phyloP scores from a whole-genome alignment of 768 basidiomycete species.

The Leucocoprinus sp. region DNA sequence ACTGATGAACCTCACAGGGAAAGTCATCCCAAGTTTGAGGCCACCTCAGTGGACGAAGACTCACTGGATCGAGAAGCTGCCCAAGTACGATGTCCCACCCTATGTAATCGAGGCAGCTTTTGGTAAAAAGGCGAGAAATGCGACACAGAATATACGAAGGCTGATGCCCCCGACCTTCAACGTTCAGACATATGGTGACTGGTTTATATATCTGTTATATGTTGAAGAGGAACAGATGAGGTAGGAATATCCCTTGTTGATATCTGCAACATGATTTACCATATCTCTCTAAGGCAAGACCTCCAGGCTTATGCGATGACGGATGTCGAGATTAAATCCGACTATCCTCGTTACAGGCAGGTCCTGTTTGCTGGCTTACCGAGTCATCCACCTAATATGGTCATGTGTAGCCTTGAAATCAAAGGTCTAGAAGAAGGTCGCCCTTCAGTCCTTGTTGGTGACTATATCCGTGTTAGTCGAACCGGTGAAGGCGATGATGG shows the following conservation, averaged over 20 bases:
- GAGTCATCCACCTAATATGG: too few species aligned
- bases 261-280: constrained; percentile 7
- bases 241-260: constrained; percentile 19
- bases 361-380: constrained; percentile 10
- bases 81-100: constrained; percentile 24
- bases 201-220: constrained; percentile 39
- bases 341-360: constrained; percentile 37
- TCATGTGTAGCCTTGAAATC: constrained; percentile 33
- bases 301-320: constrained; percentile 28
- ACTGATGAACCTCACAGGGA: constrained; percentile 21
- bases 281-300: constrained; percentile 22
- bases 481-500: constrained; percentile 15
- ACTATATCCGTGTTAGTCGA: constrained; percentile 31
- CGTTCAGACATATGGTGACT: constrained; percentile 30
- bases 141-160: constrained; percentile 18
- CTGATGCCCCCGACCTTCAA: constrained; percentile 31
- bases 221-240: constrained; percentile 43
- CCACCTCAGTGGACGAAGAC: constrained; percentile 33
- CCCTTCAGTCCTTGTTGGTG: constrained; percentile 49
- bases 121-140: constrained; percentile 13
- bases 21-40: constrained; percentile 25
- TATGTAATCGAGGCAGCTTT: constrained; percentile 23
- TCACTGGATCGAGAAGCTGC: constrained; percentile 26
- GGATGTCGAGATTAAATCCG: constrained; percentile 26
- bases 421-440: constrained; percentile 50